phyloP scores from a whole-genome alignment of 2,329 filamentous ascomycete species.

The Cryphonectria nitschkei region DNA sequence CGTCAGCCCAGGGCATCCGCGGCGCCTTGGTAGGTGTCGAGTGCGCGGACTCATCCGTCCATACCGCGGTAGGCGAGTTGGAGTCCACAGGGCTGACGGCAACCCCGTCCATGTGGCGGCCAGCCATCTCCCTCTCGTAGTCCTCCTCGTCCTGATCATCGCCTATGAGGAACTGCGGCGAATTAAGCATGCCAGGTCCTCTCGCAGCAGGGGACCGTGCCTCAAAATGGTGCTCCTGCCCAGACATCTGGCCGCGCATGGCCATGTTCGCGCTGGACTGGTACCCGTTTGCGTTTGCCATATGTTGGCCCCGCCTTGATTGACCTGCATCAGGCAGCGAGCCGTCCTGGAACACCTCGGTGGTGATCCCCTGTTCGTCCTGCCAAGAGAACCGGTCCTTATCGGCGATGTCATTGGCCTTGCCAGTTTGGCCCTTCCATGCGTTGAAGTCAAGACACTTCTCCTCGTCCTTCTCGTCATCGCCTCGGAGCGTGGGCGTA shows the following conservation, averaged over 20 bases:
- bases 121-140: neutral
- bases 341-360: constrained; percentile 17
- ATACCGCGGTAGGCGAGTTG: constrained; percentile 1
- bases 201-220: neutral
- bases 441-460: neutral
- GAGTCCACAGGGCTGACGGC: neutral
- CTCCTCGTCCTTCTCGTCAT: neutral
- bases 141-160: constrained; percentile 21
- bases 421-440: neutral
- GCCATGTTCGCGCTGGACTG: neutral
- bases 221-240: neutral
- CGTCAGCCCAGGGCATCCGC: neutral
- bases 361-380: constrained; percentile 16
- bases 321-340: constrained; percentile 12
- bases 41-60: neutral
- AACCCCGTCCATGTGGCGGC: neutral
- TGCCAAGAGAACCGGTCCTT: constrained; percentile 22
- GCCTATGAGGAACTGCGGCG: constrained; percentile 22
- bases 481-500: neutral
- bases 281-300: constrained; percentile 3
- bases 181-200: neutral
- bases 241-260: neutral
- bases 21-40: constrained; percentile 1
- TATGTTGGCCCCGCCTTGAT: neutral
- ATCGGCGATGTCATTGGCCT: neutral